Conservation (phyloP, 345 rosid species). For the Acer negundo region DNA sequence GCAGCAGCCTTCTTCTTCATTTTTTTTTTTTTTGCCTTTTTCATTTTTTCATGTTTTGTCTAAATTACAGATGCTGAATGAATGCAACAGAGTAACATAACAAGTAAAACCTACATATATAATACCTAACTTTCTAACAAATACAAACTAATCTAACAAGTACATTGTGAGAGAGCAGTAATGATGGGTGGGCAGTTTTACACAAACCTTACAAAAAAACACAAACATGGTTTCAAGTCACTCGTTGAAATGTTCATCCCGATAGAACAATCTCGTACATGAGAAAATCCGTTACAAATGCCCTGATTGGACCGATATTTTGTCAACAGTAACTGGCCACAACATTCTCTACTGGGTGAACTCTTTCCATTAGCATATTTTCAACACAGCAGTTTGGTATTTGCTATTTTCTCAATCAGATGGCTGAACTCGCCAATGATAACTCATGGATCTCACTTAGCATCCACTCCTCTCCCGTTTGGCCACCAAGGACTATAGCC, state of each 20-base stretch:
- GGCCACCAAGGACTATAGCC: constrained; percentile 86
- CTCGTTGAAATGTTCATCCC: constrained; percentile 30
- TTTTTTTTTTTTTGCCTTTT: background rate
- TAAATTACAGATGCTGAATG: constrained; percentile 42
- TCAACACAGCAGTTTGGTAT: background rate
- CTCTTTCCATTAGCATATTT: constrained; percentile 21
- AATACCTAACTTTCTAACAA: constrained; percentile 33
- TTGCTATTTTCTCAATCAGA: constrained; percentile 31
- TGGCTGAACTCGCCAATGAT: constrained; percentile 58
- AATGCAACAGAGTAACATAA: constrained; percentile 23
- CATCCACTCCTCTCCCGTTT: constrained; percentile 96
- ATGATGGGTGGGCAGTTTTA: constrained; percentile 18
- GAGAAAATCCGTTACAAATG: constrained; percentile 31
- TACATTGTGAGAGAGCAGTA: constrained; percentile 24
- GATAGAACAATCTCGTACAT: constrained; percentile 31
- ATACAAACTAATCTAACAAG: constrained; percentile 36
- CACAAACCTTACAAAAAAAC: constrained; percentile 35
- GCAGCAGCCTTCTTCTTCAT: constrained; percentile 19
- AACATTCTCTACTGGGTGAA: constrained; percentile 15
- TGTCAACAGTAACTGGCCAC: constrained; percentile 27
- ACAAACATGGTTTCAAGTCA: constrained; percentile 28
- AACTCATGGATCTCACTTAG: constrained; percentile 84
- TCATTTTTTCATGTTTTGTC: background rate
- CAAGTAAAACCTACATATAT: constrained; percentile 28
- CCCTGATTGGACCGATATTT: constrained; percentile 27